Evolutionary conservation across 768 basidiomycete genomes (phyloP).

Genomic region (button mushroom (Agaricus bisporus)): DNA sequence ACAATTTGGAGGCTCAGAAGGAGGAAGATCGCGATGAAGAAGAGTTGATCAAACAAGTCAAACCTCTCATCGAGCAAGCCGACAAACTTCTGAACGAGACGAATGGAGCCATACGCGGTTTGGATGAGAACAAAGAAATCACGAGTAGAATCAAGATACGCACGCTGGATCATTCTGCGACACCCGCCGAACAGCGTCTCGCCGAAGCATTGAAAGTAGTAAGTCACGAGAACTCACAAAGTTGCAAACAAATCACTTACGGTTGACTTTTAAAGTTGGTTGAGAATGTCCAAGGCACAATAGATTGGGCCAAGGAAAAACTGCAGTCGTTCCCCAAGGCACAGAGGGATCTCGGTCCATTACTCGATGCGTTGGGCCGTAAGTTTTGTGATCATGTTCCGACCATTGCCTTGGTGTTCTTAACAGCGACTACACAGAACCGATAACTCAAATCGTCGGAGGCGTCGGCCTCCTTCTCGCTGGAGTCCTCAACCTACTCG

Average conservation of each 20-base stretch:
- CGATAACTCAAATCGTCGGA: constrained; percentile 31
- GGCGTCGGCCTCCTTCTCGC: constrained; percentile 29
- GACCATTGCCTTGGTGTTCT: not conserved
- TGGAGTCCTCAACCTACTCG: constrained; percentile 30
- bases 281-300: constrained; percentile 30
- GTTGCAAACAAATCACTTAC: not conserved
- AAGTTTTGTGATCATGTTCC: constrained; percentile 5
- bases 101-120: constrained; percentile 27
- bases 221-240: not conserved
- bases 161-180: constrained; percentile 28
- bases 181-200: constrained; percentile 31
- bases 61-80: constrained; percentile 29
- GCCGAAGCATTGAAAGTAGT: constrained; percentile 31
- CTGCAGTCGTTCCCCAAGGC: constrained; percentile 31
- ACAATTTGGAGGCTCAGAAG: constrained; percentile 25
- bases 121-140: constrained; percentile 29
- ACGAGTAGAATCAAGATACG: constrained; percentile 27
- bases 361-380: constrained; percentile 31
- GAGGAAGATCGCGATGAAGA: constrained; percentile 30
- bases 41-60: constrained; percentile 28
- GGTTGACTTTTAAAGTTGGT: constrained; percentile 17
- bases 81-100: constrained; percentile 33
- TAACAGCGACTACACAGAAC: constrained; percentile 19
- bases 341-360: constrained; percentile 29
- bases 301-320: constrained; percentile 32